Evolutionary conservation across 306 rosid genomes (phyloP).

Genomic region (Trichosanthes truncata): DNA sequence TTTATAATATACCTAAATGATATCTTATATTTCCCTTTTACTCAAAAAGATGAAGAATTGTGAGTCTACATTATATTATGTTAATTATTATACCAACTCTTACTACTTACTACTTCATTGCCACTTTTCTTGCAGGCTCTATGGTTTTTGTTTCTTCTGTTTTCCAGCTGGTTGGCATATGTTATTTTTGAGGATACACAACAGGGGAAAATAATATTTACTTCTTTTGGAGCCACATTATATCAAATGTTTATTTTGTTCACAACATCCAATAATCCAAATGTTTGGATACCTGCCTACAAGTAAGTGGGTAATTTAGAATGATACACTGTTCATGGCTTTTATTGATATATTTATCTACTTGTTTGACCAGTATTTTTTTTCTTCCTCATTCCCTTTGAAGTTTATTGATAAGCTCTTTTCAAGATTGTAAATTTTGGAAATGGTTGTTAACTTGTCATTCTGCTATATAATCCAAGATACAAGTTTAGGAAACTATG

Average conservation of each 20-base stretch:
- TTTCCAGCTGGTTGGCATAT: constrained; percentile 89
- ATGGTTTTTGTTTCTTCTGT: constrained; percentile 77
- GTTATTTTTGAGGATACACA: constrained; percentile 91
- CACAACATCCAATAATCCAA: constrained; percentile 91
- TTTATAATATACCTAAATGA: neutral
- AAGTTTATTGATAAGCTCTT: neutral
- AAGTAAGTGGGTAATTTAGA: constrained; percentile 46
- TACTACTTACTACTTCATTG: neutral
- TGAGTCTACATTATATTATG: neutral
- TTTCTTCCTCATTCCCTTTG: neutral
- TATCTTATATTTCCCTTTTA: neutral
- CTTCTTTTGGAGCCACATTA: constrained; percentile 68
- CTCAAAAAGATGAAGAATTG: neutral
- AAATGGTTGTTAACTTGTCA: neutral
- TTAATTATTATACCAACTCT: neutral
- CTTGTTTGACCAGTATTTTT: neutral
- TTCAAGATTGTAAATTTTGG: neutral
- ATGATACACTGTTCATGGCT: neutral
- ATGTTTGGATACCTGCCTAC: constrained; percentile 99
- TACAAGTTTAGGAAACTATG: neutral
- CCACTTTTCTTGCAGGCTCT: constrained; percentile 50
- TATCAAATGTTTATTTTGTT: constrained; percentile 81
- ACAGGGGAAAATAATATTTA: constrained; percentile 67
- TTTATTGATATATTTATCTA: neutral
- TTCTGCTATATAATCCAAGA: neutral